phyloP scores from a whole-genome alignment of 2,329 filamentous ascomycete genomes.

The Xylariaceae sp. region DNA sequence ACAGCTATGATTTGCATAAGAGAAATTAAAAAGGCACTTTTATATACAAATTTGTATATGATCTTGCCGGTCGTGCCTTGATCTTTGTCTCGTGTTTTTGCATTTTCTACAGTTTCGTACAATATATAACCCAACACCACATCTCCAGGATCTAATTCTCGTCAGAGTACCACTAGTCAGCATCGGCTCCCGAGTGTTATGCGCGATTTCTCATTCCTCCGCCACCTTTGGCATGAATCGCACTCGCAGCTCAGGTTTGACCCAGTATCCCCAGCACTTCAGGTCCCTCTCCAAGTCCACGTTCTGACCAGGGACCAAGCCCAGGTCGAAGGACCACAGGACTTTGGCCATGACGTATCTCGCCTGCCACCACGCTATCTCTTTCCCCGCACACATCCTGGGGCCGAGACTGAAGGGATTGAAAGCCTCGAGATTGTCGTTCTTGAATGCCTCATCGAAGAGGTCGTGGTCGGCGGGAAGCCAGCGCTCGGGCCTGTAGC shows the following conservation, averaged over 20 bases:
- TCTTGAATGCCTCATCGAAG: constrained; percentile 9
- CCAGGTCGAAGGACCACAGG: constrained; percentile 21
- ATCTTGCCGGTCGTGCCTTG: no score
- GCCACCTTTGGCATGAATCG: constrained; percentile 5
- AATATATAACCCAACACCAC: no score
- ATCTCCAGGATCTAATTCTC: no score
- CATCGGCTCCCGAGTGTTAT: no score
- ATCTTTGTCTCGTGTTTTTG: no score
- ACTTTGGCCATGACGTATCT: constrained; percentile 21
- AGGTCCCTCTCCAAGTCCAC: constrained; percentile 17
- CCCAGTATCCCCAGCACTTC: constrained; percentile 11
- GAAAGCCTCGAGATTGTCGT: constrained; percentile 10
- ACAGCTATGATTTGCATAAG: no score
- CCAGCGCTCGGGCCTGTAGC: constrained; percentile 14
- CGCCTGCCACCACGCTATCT: constrained; percentile 19
- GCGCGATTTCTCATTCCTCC: no score
- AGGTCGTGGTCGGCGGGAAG: constrained; percentile 10
- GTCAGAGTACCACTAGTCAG: no score
- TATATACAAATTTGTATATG: no score
- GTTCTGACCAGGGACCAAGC: constrained; percentile 6
- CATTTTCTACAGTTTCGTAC: no score
- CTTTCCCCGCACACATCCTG: constrained; percentile 14
- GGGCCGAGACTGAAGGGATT: constrained; percentile 14
- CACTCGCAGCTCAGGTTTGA: constrained; percentile 16
- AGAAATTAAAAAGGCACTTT: no score